Percentiles rank a stretch among this genome's conserved stretches.
Evolutionary conservation across 257 asterid species (phyloP).

Genomic region (Jaltomata sinuosa): DNA sequence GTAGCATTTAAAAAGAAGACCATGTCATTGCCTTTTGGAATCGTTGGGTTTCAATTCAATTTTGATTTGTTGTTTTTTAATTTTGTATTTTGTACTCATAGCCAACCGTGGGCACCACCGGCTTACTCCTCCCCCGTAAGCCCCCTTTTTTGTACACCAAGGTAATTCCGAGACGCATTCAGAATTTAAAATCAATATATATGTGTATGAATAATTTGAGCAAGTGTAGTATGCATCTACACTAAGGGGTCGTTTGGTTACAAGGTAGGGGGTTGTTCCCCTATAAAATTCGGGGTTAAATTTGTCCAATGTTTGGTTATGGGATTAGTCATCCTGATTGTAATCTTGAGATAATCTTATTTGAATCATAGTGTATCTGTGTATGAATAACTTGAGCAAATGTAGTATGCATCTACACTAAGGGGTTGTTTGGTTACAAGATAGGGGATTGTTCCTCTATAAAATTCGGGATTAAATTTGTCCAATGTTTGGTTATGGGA

Average conservation of each 20-base stretch:
- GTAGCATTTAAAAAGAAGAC: background rate
- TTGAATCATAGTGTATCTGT: background rate
- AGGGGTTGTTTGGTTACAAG: background rate
- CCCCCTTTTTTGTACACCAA: background rate
- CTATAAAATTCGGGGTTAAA: background rate
- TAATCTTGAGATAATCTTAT: too few relatives aligned
- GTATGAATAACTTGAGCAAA: background rate
- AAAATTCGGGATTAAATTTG: background rate
- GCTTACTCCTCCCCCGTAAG: background rate
- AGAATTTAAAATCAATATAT: background rate
- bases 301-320: too few relatives aligned
- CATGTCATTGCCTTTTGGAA: background rate
- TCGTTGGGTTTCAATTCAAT: background rate
- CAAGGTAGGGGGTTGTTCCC: background rate
- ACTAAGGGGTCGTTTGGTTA: background rate
- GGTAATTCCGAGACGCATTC: background rate
- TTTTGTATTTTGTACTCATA: background rate
- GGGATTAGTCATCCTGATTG: too few relatives aligned
- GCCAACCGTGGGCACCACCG: slow-evolving; percentile 2
- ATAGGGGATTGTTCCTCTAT: background rate
- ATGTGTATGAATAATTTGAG: background rate
- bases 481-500: too few relatives aligned
- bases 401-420: background rate
- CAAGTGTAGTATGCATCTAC: background rate
- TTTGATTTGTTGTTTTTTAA: background rate